Evolutionary conservation across 305 asterid genomes (phyloP).

Genomic region (Ilex paraguariensis): DNA sequence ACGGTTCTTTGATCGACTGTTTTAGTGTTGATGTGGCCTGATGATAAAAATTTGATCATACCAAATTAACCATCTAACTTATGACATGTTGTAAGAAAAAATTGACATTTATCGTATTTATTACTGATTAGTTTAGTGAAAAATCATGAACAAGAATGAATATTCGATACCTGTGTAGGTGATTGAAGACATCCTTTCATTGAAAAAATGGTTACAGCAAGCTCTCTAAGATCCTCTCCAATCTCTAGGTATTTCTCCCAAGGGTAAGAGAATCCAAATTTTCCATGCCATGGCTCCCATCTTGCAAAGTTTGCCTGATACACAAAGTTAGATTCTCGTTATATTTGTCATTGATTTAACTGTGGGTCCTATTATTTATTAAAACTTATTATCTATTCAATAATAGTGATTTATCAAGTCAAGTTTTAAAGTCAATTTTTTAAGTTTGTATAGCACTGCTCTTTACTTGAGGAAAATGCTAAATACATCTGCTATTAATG

Average conservation of each 20-base stretch:
- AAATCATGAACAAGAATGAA: not conserved
- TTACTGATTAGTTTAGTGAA: too few relatives aligned
- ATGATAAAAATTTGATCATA: not conserved
- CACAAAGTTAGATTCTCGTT: not conserved
- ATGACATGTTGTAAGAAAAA: too few relatives aligned
- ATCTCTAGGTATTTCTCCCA: slow-evolving; percentile 68
- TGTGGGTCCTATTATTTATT: too few relatives aligned
- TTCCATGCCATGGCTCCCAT: slow-evolving; percentile 99
- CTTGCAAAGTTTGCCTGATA: slow-evolving; percentile 69
- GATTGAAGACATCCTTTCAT: slow-evolving; percentile 60
- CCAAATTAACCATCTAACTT: not conserved
- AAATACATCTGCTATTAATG: too few relatives aligned
- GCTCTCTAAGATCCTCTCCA: slow-evolving; percentile 63
- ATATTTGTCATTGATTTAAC: too few relatives aligned
- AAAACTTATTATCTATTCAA: too few relatives aligned
- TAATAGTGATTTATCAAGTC: too few relatives aligned
- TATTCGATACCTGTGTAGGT: slow-evolving; percentile 46
- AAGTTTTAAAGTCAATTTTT: too few relatives aligned
- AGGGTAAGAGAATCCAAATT: slow-evolving; percentile 70
- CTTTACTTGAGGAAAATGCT: too few relatives aligned
- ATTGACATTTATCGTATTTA: not conserved
- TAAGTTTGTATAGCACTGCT: too few relatives aligned
- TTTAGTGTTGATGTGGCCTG: slow-evolving; percentile 48
- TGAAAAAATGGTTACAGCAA: slow-evolving; percentile 54
- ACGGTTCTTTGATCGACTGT: slow-evolving; percentile 39